phyloP scores from a whole-genome alignment of 2,329 filamentous ascomycete genomes.

The Pyricularia grisea region DNA sequence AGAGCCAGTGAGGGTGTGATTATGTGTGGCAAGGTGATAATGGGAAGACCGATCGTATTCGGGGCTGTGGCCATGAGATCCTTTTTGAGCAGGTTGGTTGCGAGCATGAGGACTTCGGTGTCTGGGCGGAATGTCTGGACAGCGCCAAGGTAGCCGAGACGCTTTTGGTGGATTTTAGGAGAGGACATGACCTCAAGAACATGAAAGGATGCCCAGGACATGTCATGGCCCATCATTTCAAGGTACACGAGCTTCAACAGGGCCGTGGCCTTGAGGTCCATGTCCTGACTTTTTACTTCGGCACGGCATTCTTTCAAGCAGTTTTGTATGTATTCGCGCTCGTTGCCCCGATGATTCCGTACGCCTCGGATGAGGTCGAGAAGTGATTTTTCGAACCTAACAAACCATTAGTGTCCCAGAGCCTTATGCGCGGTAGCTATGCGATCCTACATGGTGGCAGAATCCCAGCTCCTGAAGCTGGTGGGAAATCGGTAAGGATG shows the following conservation, averaged over 20 bases:
- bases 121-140: constrained; percentile 94
- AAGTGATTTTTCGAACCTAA: constrained; percentile 96
- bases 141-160: constrained; percentile 88
- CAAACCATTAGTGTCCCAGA: constrained; percentile 7
- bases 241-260: constrained; percentile 93
- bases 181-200: constrained; percentile 99
- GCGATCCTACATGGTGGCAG: not conserved
- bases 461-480: not conserved
- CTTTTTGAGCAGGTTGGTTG: constrained; percentile 95
- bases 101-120: constrained; percentile 95
- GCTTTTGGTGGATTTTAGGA: constrained; percentile 87
- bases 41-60: constrained; percentile 74
- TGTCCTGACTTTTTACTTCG: constrained; percentile 87
- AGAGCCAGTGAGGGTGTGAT: constrained; percentile 88
- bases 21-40: constrained; percentile 86
- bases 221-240: constrained; percentile 98
- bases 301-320: constrained; percentile 90
- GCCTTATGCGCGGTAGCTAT: not conserved
- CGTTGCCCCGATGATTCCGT: constrained; percentile 88
- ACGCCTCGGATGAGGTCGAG: constrained; percentile 97
- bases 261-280: constrained; percentile 95
- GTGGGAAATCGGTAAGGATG: not conserved
- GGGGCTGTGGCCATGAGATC: constrained; percentile 66
- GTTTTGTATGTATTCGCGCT: constrained; percentile 90
- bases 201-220: constrained; percentile 99